Conservation (phyloP, 1,139 yeast species). For the Debaryomyces udenii region DNA sequence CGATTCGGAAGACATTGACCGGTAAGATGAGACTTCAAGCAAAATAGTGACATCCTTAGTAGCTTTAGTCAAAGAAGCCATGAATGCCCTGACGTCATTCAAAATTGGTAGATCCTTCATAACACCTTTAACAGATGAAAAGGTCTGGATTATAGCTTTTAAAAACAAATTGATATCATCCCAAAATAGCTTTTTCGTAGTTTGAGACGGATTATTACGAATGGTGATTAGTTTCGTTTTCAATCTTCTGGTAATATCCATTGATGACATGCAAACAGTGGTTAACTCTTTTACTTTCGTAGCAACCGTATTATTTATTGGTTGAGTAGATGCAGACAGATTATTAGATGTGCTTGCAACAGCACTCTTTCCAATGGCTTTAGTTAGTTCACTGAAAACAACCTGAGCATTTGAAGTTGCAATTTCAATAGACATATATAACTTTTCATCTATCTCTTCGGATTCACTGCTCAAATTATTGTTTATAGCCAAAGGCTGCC, state of each 20-base stretch:
- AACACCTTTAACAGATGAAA: slow-evolving; percentile 82
- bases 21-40: slow-evolving; percentile 58
- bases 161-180: slow-evolving; percentile 84
- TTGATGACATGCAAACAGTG: slow-evolving; percentile 74
- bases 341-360: slow-evolving; percentile 32
- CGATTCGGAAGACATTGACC: slow-evolving; percentile 34
- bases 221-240: slow-evolving; percentile 59
- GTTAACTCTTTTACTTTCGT: slow-evolving; percentile 77
- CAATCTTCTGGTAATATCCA: slow-evolving; percentile 75
- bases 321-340: slow-evolving; percentile 17
- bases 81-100: slow-evolving; percentile 76
- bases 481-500: slow-evolving; percentile 27
- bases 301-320: slow-evolving; percentile 44
- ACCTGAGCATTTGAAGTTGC: slow-evolving; percentile 80
- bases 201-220: slow-evolving; percentile 51
- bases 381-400: slow-evolving; percentile 77
- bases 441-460: slow-evolving; percentile 71
- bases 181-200: slow-evolving; percentile 71
- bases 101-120: slow-evolving; percentile 78
- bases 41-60: slow-evolving; percentile 88
- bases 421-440: slow-evolving; percentile 70
- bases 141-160: slow-evolving; percentile 78
- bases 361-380: slow-evolving; percentile 75
- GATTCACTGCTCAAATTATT: slow-evolving; percentile 24
- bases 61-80: slow-evolving; percentile 81